Evolutionary conservation across 768 basidiomycete species (phyloP), one percentile per base, ranked within the genome.

Genomic region (Leccinum truebloodii): DNA sequence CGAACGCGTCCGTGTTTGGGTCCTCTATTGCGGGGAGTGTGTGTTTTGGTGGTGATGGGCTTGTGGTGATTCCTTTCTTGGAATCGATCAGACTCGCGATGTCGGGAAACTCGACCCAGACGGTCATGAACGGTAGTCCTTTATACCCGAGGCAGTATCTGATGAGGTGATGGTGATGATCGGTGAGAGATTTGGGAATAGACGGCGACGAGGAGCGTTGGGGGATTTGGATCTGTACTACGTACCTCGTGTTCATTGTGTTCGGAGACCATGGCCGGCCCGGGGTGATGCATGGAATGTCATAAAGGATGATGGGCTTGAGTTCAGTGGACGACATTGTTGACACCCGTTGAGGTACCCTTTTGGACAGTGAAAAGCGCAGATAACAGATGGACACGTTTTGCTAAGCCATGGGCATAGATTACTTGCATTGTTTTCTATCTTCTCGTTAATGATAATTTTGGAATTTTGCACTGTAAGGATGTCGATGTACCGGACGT

Each of bases 1-100:
- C 37, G 6, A 71, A 58, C 2, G 66, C 60, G 6, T 73, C 74
- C 6, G 30, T 83, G 35, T 68, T 67, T 0, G 77, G 76, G 64
- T 86, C 83, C 63, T 79, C 66, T 57, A 87, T 82, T 30, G 78
- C 74, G 0, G 86, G 85, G 0, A 83, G 70, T 12, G 81, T 83
- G 69, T 83, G 63, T 14, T 41, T 41, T 18, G 16, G 18, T 41
- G 39, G 18, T 18, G 69, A 58, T 8, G 59, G 52, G 6, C 54
- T 7, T 57, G 52, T 73, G 73, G 66, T 69, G 69, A 51, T 60
- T 51, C 39, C 18, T 18, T 18, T 41, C 18, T 68, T 70, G 46
- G 69, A 70, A 26, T 61, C 62, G 52, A 73, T 54, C 70, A 64
- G 1, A 54, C 28, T 54, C 70, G 55, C 77, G 54, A 87, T 80